Evolutionary conservation across 1,284 basidiomycete genomes (phyloP).

Genomic region (Gymnopus androsaceus): DNA sequence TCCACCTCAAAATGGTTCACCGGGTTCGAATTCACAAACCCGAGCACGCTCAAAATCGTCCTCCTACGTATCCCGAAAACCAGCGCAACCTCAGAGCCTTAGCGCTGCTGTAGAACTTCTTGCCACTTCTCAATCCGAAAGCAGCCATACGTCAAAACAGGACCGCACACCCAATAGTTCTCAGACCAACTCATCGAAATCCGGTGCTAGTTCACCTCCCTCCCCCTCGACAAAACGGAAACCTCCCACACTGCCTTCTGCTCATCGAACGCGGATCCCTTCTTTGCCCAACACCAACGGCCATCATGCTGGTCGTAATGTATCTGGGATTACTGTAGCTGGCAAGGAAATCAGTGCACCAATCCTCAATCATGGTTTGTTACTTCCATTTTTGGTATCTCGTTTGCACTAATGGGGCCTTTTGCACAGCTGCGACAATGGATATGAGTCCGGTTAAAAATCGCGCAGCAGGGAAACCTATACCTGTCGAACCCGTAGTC

Average conservation of each 20-base stretch:
- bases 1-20: conserved; percentile 20
- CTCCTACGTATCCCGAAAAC: conserved; percentile 46
- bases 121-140: conserved; percentile 48
- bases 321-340: conserved; percentile 46
- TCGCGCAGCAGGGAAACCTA: conserved; percentile 63
- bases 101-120: conserved; percentile 59
- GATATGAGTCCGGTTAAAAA: conserved; percentile 75
- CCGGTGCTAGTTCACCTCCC: conserved; percentile 26
- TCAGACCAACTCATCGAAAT: conserved; percentile 14
- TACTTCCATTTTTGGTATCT: background rate
- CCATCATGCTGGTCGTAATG: conserved; percentile 35
- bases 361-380: conserved; percentile 63
- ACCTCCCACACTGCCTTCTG: conserved; percentile 38
- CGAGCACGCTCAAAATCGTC: conserved; percentile 50
- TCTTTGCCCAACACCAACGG: conserved; percentile 32
- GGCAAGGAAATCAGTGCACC: conserved; percentile 69
- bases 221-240: conserved; percentile 28
- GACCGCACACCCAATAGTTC: background rate
- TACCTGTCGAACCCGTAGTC: conserved; percentile 53
- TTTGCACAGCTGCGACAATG: conserved; percentile 60
- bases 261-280: conserved; percentile 40
- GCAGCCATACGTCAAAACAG: too few relatives aligned
- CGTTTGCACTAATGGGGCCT: conserved; percentile 16
- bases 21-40: too few relatives aligned
- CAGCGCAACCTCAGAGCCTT: conserved; percentile 55